These are phyloP conservation scores for Leccinum fibrillosum DNA, from an alignment of 768 basidiomycete species.

Conservation along the genomic window DNA sequence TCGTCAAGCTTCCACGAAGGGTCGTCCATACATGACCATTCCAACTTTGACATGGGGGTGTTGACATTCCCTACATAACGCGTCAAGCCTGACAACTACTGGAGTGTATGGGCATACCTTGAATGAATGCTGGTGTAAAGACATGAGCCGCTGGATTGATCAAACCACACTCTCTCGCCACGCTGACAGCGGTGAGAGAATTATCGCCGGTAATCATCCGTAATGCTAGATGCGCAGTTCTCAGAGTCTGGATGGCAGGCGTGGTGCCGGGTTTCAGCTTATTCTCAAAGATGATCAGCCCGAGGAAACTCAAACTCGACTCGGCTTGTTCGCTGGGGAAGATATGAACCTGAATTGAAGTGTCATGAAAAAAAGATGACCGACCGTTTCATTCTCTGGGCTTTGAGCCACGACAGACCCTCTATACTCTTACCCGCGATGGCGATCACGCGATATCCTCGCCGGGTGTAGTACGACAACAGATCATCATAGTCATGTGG, in stretches of 20 bases:
- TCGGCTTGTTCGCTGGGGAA: constrained; percentile 85
- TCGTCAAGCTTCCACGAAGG: constrained; percentile 78
- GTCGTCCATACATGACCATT: constrained; percentile 95
- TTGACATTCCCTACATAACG: constrained; percentile 47
- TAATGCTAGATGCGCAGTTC: constrained; percentile 87
- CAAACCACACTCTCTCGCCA: constrained; percentile 89
- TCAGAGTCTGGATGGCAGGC: constrained; percentile 84
- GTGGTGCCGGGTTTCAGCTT: constrained; percentile 91
- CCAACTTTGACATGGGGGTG: constrained; percentile 58
- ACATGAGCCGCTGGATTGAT: constrained; percentile 88
- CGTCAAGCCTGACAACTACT: background rate
- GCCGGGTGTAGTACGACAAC: constrained; percentile 92
- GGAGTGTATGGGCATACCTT: constrained; percentile 43
- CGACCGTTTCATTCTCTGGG: constrained; percentile 92
- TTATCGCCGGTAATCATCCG: constrained; percentile 99
- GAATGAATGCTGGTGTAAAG: constrained; percentile 76
- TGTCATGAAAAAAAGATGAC: constrained; percentile 15
- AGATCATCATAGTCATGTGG: constrained; percentile 96
- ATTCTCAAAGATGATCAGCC: constrained; percentile 97
- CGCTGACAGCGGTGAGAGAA: constrained; percentile 92
- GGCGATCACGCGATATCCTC: constrained; percentile 96
- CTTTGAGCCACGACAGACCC: constrained; percentile 92
- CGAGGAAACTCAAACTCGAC: constrained; percentile 83
- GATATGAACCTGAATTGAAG: constrained; percentile 6
- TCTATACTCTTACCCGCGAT: constrained; percentile 96